Evolutionary conservation across 257 asterid genomes (phyloP), one percentile per base, ranked within the genome.

Genomic region (Solanum corneliomulleri): DNA sequence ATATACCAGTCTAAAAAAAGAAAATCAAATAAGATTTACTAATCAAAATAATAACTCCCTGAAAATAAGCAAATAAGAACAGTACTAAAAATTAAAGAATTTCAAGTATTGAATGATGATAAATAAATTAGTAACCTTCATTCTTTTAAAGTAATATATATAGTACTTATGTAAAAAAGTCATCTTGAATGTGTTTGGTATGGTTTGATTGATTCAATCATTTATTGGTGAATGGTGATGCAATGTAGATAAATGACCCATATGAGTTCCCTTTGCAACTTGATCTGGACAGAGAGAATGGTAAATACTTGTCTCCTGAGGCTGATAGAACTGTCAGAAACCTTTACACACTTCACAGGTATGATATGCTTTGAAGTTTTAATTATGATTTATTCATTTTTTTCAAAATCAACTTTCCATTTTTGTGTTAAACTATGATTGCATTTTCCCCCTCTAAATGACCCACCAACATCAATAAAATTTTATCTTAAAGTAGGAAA

Each of bases 201-300:
- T 74, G 31, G 31, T 74, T 74, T 74, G 31, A 74, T 74, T 74
- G 82, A 74, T 74, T 37, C 31, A 74, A 37, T 74, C 23, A 74
- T 74, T 11, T 21, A 11, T 74, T 74, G 31, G 29, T 74, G 82
- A 11, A 37, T 74, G 31, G 29, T 74, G 82, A 39, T 74, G 52
- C 82, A 74, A 74, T 92, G 89, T 94, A 97, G 99, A 95, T 97
- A 91, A 97, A 97, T 91, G 99, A 97, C 85, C 98, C 95, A 68
- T 95, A 97, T 91, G 99, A 95, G 91, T 97, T 97, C 83, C 99
- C 98, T 18, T 90, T 95, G 91, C 97, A 95, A 92, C 98, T 97
- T 88, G 99, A 97, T 90, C 95, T 97, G 86, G 99, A 97, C 89
- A 93, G 95, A 91, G 98, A 93, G 83, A 90, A 94, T 76, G 97